Base-by-base conservation (phyloP, 805 yeast species). In the Saturnispora diversa region DNA sequence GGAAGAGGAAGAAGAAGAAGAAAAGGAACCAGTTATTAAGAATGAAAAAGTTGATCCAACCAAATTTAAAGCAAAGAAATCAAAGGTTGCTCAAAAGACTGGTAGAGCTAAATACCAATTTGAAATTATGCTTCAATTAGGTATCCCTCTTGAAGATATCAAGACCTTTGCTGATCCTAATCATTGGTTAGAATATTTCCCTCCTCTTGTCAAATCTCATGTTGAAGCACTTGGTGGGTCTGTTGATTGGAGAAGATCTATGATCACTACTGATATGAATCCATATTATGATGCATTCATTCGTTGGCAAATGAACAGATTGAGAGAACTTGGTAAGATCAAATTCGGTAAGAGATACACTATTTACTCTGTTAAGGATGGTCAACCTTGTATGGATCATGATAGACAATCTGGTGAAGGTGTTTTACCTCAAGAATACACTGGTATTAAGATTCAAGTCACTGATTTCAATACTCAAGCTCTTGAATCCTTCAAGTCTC, bases 351-450 rank as follows among this genome's bases (percentile, higher is more conserved):
- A 90, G 70, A 81, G 98, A 68, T 85, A 87, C 71, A 92, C 98
- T 51, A 85, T 92, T 56, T 92, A 85, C 68, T 88, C 97, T 31
- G 95, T 87, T 60, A 90, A 84, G 67, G 98, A 92, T 65, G 97
- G 97, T 50, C 98, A 92, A 71, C 94, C 98, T 29, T 92, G 98
- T 72, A 88, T 92, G 90, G 98, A 92, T 65, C 98, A 92, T 64
- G 98, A 92, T 66, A 81, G 98, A 72, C 83, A 75, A 64, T 76
- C 90, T 37, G 98, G 98, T 60, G 98, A 92, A 69, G 97, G 94
- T 63, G 92, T 92, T 32, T 74, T 80, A 51, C 97, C 98, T 31
- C 97, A 92, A 67, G 98, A 92, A 64, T 92, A 92, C 64, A 78
- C 85, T 25, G 97, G 88, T 52, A 77, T 92, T 60, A 92, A 92